Evolutionary conservation across 2,329 filamentous ascomycete genomes (phyloP), one percentile per base, ranked within the genome.

Genomic region (Penicillium polonicum): DNA sequence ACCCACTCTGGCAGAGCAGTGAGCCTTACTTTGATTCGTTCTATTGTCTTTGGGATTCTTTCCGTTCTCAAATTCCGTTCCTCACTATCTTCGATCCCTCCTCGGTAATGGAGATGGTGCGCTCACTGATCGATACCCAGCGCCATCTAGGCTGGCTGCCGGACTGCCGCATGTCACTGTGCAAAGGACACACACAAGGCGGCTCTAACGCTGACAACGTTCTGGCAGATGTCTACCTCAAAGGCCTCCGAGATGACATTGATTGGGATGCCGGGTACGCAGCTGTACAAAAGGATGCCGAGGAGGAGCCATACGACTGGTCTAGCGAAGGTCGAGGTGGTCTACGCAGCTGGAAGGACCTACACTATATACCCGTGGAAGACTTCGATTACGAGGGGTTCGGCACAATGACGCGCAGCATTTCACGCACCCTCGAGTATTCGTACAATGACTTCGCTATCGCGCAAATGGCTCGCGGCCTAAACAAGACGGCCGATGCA

Each of bases 1-100:
- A 90, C 58, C 85, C 86, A 3, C 69, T 85, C 0, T 90, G 87
- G 86, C 67, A 79, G 1, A 86, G 82, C 50, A 75, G 73, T 0
- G 86, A 89, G 70, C 87, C 87, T 0, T 90, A 90, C 63, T 90
- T 87, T 69, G 88, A 90, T 70, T 88, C 86, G 0, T 89, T 88
- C 62, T 91, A 91, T 71, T 90, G 87, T 64, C 83, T 90, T 3
- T 90, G 88, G 88, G 88, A 90, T 65, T 83, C 82, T 0, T 90
- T 89, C 64, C 78, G 88, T 15, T 87, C 84, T 25, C 86, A 88
- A 58, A 81, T 90, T 39, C 87, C 88, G 0, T 84, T 91, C 39
- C 76, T 91, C 42, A 88, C 85, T 0, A 79, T 91, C 19, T 63
- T 88, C 1, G 88, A 91, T 62, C 87, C 88, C 0, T 64, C 70